phyloP scores from a whole-genome alignment of 805 yeast genomes.

The Metschnikowia cerradonensis region DNA sequence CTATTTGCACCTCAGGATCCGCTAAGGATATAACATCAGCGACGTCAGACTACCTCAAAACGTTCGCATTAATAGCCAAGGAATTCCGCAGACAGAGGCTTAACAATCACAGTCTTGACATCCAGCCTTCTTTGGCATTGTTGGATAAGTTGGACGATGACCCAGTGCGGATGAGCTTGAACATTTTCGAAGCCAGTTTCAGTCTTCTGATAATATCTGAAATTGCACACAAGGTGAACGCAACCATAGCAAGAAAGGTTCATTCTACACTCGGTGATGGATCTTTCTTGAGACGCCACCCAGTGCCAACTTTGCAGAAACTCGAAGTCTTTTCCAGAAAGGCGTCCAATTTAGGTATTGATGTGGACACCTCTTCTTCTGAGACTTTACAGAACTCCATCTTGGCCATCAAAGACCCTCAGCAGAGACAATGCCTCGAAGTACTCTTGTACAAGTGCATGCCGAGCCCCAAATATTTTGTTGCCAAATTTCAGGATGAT shows the following conservation, averaged over 20 bases:
- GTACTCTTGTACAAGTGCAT: constrained; percentile 76
- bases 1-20: constrained; percentile 35
- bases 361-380: constrained; percentile 70
- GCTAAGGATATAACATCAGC: constrained; percentile 43
- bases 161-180: constrained; percentile 63
- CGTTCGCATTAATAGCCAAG: constrained; percentile 59
- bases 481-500: constrained; percentile 83
- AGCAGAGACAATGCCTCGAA: constrained; percentile 69
- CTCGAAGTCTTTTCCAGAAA: constrained; percentile 74
- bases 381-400: constrained; percentile 71
- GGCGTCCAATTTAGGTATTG: constrained; percentile 59
- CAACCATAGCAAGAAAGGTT: constrained; percentile 77
- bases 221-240: constrained; percentile 73
- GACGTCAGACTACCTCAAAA: constrained; percentile 60
- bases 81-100: constrained; percentile 70
- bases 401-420: constrained; percentile 55
- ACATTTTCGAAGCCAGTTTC: constrained; percentile 60
- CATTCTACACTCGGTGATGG: constrained; percentile 73
- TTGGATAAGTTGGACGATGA: constrained; percentile 86
- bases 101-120: constrained; percentile 45
- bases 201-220: constrained; percentile 66
- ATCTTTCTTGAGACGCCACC: constrained; percentile 83
- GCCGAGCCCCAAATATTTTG: constrained; percentile 79
- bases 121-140: constrained; percentile 54
- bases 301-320: constrained; percentile 76